Conservation (phyloP, 2,329 filamentous ascomycete genomes). For the Microthyrium microscopicum region DNA sequence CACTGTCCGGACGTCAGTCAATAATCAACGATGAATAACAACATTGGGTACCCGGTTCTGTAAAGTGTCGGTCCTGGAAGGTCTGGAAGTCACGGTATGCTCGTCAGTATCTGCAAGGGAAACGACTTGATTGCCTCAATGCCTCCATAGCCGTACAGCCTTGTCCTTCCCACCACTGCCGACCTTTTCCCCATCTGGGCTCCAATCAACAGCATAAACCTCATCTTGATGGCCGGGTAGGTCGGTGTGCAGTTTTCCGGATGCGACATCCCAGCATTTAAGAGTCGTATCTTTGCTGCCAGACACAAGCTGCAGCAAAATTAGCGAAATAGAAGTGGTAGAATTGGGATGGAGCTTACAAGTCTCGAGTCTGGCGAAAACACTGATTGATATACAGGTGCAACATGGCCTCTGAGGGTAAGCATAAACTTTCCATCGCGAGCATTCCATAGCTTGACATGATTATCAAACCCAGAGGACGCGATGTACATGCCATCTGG, state of each 20-base stretch:
- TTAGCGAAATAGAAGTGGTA: no score
- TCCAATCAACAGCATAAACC: conserved; percentile 92
- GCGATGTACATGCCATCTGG: conserved; percentile 80
- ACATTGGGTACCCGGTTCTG: no score
- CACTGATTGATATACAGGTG: conserved; percentile 78
- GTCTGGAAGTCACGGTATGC: no score
- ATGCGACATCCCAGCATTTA: conserved; percentile 85
- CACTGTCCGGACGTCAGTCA: no score
- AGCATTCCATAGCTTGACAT: conserved; percentile 81
- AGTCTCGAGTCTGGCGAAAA: conserved; percentile 89
- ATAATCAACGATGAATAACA: no score
- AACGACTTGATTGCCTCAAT: no score
- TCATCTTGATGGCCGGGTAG: conserved; percentile 83
- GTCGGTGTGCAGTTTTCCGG: conserved; percentile 66
- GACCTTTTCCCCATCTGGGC: conserved; percentile 73
- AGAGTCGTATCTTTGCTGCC: conserved; percentile 83
- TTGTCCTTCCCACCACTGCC: conserved; percentile 91
- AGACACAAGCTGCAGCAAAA: conserved; percentile 69
- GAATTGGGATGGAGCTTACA: no score
- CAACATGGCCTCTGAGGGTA: conserved; percentile 77
- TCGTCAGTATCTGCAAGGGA: no score
- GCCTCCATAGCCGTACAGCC: conserved; percentile 46
- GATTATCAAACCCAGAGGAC: conserved; percentile 83
- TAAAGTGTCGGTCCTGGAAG: no score
- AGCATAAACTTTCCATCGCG: conserved; percentile 63